Conservation (phyloP, 2,329 filamentous ascomycete genomes). For the Phaeosphaeriaceae sp. region DNA sequence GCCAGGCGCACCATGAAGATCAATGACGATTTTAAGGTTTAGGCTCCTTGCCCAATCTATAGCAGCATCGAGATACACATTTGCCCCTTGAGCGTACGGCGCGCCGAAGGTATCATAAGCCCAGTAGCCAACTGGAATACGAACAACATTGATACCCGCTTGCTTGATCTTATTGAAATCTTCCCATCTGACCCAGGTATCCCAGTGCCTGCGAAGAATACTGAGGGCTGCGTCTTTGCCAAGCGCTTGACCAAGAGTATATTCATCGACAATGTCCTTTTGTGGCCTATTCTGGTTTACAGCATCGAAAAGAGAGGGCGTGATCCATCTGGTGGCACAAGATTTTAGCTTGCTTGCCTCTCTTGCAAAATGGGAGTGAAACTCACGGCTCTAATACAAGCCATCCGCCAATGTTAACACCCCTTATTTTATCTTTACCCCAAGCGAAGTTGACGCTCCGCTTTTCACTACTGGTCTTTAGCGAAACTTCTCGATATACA, state of each 20-base stretch:
- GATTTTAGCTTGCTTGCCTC: not conserved
- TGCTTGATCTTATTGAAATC: slow-evolving; percentile 64
- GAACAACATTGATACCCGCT: slow-evolving; percentile 64
- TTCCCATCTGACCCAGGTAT: slow-evolving; percentile 55
- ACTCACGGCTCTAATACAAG: slow-evolving; percentile 55
- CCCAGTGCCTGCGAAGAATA: slow-evolving; percentile 58
- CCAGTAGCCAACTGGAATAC: slow-evolving; percentile 67
- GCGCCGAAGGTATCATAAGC: slow-evolving; percentile 59
- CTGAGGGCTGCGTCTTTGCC: slow-evolving; percentile 54
- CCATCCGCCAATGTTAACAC: slow-evolving; percentile 60
- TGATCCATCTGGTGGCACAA: slow-evolving; percentile 56
- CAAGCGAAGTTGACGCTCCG: slow-evolving; percentile 54
- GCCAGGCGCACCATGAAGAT: slow-evolving; percentile 63
- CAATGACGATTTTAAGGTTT: slow-evolving; percentile 64
- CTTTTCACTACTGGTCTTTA: slow-evolving; percentile 34
- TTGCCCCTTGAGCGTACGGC: slow-evolving; percentile 60
- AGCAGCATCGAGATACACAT: slow-evolving; percentile 61
- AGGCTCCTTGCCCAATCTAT: slow-evolving; percentile 62
- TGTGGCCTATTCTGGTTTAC: slow-evolving; percentile 30
- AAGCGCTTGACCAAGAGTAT: slow-evolving; percentile 58
- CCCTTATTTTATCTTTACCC: slow-evolving; percentile 57
- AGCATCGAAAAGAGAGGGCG: slow-evolving; percentile 61
- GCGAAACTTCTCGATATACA: not conserved
- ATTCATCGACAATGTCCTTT: slow-evolving; percentile 57
- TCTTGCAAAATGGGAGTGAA: no score